Percentiles rank a stretch among this genome's conserved stretches.
Conservation (phyloP, 1,284 basidiomycete species). For the Sporisorium exsertum region DNA sequence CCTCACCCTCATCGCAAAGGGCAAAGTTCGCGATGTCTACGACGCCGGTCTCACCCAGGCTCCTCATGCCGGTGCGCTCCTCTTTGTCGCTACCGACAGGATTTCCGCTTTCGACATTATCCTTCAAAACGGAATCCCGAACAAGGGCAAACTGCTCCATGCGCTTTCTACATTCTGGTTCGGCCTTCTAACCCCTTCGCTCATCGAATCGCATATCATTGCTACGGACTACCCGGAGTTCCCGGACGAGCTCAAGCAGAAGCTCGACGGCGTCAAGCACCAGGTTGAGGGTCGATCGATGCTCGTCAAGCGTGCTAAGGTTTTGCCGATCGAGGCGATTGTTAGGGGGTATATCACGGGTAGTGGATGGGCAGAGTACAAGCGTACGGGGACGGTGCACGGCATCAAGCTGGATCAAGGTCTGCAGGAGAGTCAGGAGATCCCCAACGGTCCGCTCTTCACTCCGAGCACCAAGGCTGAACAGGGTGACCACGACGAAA, state of each 20-base stretch:
- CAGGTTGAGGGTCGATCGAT: conserved; percentile 87
- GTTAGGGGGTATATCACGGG: conserved; percentile 96
- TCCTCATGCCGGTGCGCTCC: conserved; percentile 65
- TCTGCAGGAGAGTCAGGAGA: conserved; percentile 83
- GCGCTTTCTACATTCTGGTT: conserved; percentile 96
- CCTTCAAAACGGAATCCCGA: conserved; percentile 79
- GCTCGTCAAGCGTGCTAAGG: conserved; percentile 89
- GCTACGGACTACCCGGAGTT: conserved; percentile 57
- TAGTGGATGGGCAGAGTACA: conserved; percentile 96
- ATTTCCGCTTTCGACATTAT: conserved; percentile 96
- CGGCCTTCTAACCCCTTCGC: conserved; percentile 73
- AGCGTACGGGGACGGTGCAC: conserved; percentile 87
- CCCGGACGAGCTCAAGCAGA: conserved; percentile 48
- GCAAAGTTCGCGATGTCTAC: conserved; percentile 69
- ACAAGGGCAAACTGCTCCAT: conserved; percentile 91
- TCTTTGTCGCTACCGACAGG: conserved; percentile 95
- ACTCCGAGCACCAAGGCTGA: conserved; percentile 98
- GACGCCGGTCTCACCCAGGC: conserved; percentile 56
- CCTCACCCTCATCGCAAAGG: conserved; percentile 64
- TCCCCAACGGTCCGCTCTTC: conserved; percentile 77
- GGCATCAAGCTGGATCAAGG: conserved; percentile 82
- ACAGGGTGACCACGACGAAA: conserved; percentile 93
- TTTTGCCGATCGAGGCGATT: conserved; percentile 95
- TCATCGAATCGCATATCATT: conserved; percentile 65
- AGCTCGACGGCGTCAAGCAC: conserved; percentile 43